Evolutionary conservation across 352 stramenopile genomes (phyloP).

Genomic region (Achlya hypogyna): DNA sequence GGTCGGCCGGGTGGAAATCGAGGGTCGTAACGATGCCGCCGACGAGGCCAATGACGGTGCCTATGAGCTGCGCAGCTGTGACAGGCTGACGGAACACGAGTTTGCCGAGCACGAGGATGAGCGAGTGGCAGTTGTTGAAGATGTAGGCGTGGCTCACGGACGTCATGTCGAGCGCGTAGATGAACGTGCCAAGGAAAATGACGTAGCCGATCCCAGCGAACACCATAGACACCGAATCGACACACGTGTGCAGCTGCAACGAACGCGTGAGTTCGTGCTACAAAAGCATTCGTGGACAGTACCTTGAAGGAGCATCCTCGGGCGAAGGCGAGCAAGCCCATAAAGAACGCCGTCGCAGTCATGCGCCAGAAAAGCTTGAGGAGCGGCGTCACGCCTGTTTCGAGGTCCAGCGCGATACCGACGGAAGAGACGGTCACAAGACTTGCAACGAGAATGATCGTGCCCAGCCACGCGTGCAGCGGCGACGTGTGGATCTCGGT

Average conservation of each 20-base stretch:
- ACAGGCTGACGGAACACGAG: slow-evolving; percentile 47
- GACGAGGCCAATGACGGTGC: slow-evolving; percentile 56
- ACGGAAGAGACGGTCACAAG: slow-evolving; percentile 69
- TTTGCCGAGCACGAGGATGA: slow-evolving; percentile 69
- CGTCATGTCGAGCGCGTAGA: slow-evolving; percentile 51
- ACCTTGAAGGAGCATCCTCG: neutral
- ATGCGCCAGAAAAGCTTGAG: slow-evolving; percentile 78
- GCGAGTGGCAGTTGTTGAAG: slow-evolving; percentile 78
- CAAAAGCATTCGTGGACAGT: too few species aligned
- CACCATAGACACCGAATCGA: slow-evolving; percentile 31
- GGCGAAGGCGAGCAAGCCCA: neutral
- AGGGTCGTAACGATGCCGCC: slow-evolving; percentile 61
- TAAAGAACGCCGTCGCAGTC: slow-evolving; percentile 15
- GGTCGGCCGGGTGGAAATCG: slow-evolving; percentile 32
- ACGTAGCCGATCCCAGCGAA: slow-evolving; percentile 50
- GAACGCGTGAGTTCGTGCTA: too few species aligned
- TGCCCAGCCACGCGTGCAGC: neutral
- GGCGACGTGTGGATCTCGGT: neutral
- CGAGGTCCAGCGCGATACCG: slow-evolving; percentile 54
- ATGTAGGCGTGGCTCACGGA: slow-evolving; percentile 75
- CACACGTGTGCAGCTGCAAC: neutral
- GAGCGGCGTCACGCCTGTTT: slow-evolving; percentile 59
- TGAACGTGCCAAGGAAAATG: slow-evolving; percentile 64
- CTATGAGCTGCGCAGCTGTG: slow-evolving; percentile 48
- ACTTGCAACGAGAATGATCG: neutral